Base-by-base conservation (phyloP, 2,329 filamentous ascomycete species). In the Camillea tinctor region DNA sequence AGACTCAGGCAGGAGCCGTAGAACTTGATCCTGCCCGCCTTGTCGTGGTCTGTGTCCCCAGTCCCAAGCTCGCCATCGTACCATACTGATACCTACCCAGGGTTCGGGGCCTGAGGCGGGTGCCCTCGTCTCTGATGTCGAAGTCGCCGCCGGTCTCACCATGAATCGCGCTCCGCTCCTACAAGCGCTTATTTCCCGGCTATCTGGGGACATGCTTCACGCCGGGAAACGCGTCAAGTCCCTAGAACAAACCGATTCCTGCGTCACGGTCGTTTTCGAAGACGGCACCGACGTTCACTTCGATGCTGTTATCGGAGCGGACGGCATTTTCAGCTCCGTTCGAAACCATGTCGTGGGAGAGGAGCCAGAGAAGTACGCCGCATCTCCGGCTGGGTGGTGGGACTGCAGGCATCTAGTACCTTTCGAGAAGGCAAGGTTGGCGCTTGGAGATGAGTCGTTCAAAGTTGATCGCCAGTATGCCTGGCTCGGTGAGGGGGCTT, bases 271-370 rank as follows among this genome's bases (percentile, higher is more conserved):
- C 13, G 9, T 15, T 11, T 67, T 67, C 30, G 15, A 60, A 44
- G 65, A 68, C 30, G 63, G 59, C 3, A 20, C 54, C 0, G 13
- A 11, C 0, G 54, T 26, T 1, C n/a, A 56, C 3, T 65, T 63
- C 36, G 66, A 66, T 19, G 64, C 52, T 2, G 60, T 68, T 3
- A 66, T 66, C 11, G 64, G 64, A 4, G 62, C 66, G 4, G 66
- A 68, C 21, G 66, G 64, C n/a, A 59, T 68, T 2, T 65, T 62
- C 50, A 61, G 65, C 55, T 26, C 17, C 0, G 57, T 66, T 4
- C 61, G 66, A 3, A 36, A 55, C 4, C 22, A 66, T 19, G 59
- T 68, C 4, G 13, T 67, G 1, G 22, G 17, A 17, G 19, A 17
- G 17, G 13, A 56, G 1, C n/a, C n/a, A n/a, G n/a, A n/a, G n/a